These are phyloP conservation scores for Cubamyces lactineus DNA, from an alignment of 768 basidiomycete genomes.

Conservation along the genomic window DNA sequence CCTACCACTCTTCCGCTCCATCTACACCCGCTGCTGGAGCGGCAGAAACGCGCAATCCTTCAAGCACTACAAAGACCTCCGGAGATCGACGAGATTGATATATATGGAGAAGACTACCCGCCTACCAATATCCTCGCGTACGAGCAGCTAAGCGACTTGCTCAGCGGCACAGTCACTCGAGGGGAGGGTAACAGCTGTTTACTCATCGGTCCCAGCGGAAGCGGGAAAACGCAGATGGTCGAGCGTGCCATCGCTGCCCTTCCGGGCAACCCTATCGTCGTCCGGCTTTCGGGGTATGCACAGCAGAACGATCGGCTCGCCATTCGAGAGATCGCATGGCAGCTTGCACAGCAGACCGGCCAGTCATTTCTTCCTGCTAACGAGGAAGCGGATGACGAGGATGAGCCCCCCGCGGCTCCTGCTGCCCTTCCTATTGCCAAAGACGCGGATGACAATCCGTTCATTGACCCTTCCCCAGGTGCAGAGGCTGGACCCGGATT, in stretches of 20 bases:
- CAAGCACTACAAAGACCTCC: slow-evolving; percentile 43
- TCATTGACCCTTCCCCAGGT: slow-evolving; percentile 42
- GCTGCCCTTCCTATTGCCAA: background rate
- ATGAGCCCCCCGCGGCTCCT: slow-evolving; percentile 29
- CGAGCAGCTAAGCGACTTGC: slow-evolving; percentile 61
- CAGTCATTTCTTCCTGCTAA: slow-evolving; percentile 50
- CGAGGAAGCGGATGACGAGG: slow-evolving; percentile 41
- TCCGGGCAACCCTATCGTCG: slow-evolving; percentile 60
- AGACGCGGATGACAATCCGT: slow-evolving; percentile 50
- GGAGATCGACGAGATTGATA: slow-evolving; percentile 28
- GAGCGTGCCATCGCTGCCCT: slow-evolving; percentile 57
- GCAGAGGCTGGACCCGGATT: slow-evolving; percentile 10
- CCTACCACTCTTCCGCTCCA: slow-evolving; percentile 41
- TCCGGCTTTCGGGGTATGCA: slow-evolving; percentile 83
- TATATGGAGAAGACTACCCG: slow-evolving; percentile 40
- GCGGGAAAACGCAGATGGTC: slow-evolving; percentile 82
- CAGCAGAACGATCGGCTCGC: slow-evolving; percentile 88
- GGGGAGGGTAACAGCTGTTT: slow-evolving; percentile 96
- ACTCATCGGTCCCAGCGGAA: slow-evolving; percentile 81
- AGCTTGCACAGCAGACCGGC: slow-evolving; percentile 80
- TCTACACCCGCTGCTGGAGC: slow-evolving; percentile 49
- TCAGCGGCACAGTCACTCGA: slow-evolving; percentile 73
- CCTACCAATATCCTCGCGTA: slow-evolving; percentile 56
- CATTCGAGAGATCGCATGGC: slow-evolving; percentile 89
- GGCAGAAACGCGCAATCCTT: slow-evolving; percentile 63